phyloP scores from a whole-genome alignment of 306 rosid genomes.

The Luffa aegyptiaca region DNA sequence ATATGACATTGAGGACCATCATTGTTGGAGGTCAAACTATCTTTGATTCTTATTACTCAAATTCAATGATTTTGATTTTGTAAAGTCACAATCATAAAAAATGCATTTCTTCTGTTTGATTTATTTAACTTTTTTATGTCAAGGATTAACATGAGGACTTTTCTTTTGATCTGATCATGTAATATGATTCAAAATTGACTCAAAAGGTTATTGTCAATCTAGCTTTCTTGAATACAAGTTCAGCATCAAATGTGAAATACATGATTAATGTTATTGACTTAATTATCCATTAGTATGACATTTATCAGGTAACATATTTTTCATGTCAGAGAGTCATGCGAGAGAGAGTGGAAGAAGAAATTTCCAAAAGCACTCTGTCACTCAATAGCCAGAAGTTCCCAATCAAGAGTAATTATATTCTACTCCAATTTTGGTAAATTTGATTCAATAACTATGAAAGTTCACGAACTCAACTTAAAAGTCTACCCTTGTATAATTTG shows the following conservation, averaged over 20 bases:
- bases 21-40: background rate
- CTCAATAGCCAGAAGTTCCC: too few species aligned
- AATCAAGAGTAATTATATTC: background rate
- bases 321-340: too few species aligned
- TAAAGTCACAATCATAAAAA: background rate
- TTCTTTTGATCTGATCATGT: background rate
- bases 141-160: background rate
- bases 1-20: background rate
- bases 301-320: background rate
- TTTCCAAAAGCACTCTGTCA: background rate
- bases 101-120: background rate
- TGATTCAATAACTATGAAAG: background rate
- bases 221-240: background rate
- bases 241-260: background rate
- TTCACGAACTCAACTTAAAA: background rate
- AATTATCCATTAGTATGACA: too few species aligned
- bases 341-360: too few species aligned
- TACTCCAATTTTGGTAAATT: background rate
- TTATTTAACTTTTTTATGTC: background rate
- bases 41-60: background rate
- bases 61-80: background rate
- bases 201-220: background rate
- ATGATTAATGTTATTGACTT: background rate
- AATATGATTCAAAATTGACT: background rate
- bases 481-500: background rate